Conservation (phyloP, 108 stramenopile genomes). For the Asterionellopsis glacialis region DNA sequence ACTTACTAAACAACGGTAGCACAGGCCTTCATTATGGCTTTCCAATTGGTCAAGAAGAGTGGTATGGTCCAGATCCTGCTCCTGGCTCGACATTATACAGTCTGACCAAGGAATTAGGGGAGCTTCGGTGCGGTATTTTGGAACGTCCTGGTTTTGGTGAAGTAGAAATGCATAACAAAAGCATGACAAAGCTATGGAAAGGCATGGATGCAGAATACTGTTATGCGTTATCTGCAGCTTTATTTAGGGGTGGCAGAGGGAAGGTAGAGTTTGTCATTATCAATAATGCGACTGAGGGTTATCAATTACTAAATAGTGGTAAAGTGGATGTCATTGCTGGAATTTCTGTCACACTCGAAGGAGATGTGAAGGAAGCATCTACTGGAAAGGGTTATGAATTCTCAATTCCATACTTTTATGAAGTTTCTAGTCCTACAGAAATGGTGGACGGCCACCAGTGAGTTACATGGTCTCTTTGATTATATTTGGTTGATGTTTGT, state of each 20-base stretch:
- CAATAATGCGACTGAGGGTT: conserved; percentile 21
- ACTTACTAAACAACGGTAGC: too few relatives aligned
- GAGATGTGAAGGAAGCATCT: conserved; percentile 25
- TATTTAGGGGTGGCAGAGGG: conserved; percentile 28
- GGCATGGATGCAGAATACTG: conserved; percentile 57
- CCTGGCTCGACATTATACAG: too few relatives aligned
- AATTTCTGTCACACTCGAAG: conserved; percentile 14
- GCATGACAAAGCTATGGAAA: not conserved
- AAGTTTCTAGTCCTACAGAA: not conserved
- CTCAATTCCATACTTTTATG: conserved; percentile 40
- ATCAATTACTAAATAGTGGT: conserved; percentile 20
- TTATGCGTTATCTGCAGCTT: conserved; percentile 32
- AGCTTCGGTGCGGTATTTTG: too few relatives aligned
- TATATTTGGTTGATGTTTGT: conserved; percentile 20
- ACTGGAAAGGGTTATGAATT: conserved; percentile 30
- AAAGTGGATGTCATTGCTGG: conserved; percentile 48
- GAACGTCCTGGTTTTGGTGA: too few relatives aligned
- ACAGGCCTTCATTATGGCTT: too few relatives aligned
- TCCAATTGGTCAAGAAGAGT: too few relatives aligned
- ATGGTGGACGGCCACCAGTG: not conserved
- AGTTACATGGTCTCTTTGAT: not conserved
- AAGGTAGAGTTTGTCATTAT: conserved; percentile 15
- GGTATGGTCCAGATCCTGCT: too few relatives aligned
- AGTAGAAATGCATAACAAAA: too few relatives aligned
- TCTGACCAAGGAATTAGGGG: too few relatives aligned